Evolutionary conservation across 208 protist species (phyloP).

Genomic region (Entamoeba dispar): DNA sequence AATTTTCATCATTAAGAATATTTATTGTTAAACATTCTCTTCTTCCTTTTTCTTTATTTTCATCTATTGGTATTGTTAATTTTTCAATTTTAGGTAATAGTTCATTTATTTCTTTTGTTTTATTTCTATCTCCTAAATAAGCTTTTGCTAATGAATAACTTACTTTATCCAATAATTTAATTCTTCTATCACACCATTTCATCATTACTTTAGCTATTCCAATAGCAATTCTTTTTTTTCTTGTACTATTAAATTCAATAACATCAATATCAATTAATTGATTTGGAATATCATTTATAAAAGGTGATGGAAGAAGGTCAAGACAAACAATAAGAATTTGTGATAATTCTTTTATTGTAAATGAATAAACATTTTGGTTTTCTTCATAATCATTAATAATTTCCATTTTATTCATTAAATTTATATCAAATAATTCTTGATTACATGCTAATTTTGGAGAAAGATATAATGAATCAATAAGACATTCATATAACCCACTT

Average conservation of each 20-base stretch:
- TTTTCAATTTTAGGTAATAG: background rate
- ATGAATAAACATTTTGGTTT: background rate
- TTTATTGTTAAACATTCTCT: background rate
- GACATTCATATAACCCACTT: background rate
- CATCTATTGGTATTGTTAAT: background rate
- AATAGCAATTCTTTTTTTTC: background rate
- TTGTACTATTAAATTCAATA: background rate
- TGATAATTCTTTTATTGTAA: background rate
- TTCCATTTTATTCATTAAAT: background rate
- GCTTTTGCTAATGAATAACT: background rate
- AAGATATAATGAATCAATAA: background rate
- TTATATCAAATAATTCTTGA: background rate
- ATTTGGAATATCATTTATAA: background rate
- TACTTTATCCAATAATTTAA: background rate
- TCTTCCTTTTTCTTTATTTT: background rate
- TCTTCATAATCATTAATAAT: background rate
- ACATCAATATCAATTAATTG: background rate
- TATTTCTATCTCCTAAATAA: background rate
- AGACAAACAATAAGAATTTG: background rate
- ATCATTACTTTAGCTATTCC: background rate
- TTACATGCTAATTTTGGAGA: background rate
- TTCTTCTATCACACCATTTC: background rate
- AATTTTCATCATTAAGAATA: background rate
- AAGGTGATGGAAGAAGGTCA: background rate
- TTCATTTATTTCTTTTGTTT: background rate